A percentile compares a stretch with the other conserved stretches of the same genome.
Conservation (phyloP, 371 early-diverging fungal genomes). For the Encephalitozoon cuniculi region DNA sequence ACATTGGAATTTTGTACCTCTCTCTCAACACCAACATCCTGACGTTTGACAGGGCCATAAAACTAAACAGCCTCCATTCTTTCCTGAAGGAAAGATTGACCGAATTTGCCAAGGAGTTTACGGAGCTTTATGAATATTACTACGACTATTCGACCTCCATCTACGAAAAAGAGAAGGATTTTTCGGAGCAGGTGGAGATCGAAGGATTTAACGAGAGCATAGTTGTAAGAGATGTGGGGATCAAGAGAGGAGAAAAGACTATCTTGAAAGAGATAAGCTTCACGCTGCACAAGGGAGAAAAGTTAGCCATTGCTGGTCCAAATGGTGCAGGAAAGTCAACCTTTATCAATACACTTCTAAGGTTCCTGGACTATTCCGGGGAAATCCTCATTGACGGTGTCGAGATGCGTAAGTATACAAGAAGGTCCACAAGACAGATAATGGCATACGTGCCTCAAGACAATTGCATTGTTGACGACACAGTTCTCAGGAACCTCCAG, state of each 20-base stretch:
- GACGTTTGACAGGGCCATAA: neutral
- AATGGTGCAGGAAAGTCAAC: constrained; percentile 60
- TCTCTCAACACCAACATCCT: neutral
- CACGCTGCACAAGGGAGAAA: constrained; percentile 52
- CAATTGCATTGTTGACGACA: constrained; percentile 69
- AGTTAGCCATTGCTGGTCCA: constrained; percentile 55
- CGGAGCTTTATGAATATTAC: neutral
- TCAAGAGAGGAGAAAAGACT: constrained; percentile 7
- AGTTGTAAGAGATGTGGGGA: neutral
- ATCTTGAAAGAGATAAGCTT: constrained; percentile 44
- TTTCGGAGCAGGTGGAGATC: neutral
- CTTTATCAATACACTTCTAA: constrained; percentile 50
- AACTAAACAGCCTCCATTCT: neutral
- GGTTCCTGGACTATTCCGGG: constrained; percentile 53
- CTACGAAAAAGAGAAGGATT: neutral
- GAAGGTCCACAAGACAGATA: constrained; percentile 65
- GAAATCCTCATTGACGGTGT: constrained; percentile 54
- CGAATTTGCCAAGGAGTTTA: neutral
- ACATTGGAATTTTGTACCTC: neutral
- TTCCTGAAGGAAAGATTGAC: neutral
- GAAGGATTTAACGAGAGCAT: constrained; percentile 20
- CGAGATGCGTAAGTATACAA: constrained; percentile 64
- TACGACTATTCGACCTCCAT: neutral
- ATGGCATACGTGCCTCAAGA: constrained; percentile 78
- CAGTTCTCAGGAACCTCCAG: constrained; percentile 70